Base-by-base conservation (phyloP, 2,329 filamentous ascomycete genomes). In the Leptographium flavum region DNA sequence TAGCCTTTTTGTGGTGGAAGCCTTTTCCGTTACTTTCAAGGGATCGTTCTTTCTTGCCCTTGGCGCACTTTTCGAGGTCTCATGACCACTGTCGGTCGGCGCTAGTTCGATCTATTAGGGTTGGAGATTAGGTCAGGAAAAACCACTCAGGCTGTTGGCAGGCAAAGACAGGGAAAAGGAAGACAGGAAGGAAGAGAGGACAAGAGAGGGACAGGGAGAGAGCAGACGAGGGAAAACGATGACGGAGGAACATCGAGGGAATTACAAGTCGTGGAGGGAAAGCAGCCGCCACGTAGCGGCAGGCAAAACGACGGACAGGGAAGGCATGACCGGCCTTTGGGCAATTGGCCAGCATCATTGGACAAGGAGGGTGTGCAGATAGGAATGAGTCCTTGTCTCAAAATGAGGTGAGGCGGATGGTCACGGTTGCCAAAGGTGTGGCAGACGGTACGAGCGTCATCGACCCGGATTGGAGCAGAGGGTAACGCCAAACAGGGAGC, bases 1-100 rank as follows among this genome's bases (percentile, higher is more conserved):
- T 49, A 35, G 37, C 38, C n/a, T 35, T 41, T 45, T 31, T 21
- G 25, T 25, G 35, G 28, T 23, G 28, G 42, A 43, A 43, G 42
- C 31, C 38, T 47, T 47, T 31, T 43, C 43, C n/a, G n/a, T n/a
- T n/a, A n/a, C n/a, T n/a, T n/a, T n/a, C n/a, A n/a, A 45, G 42
- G 43, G 46, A 47, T 47, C 42, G 39, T 42, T 45, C 32, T 37
- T 47, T 30, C 40, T 42, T 21, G 27, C 15, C 33, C 42, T 42
- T 38, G 38, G 41, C 39, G 39, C 33, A 41, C 44, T 47, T 45
- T 47, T 7, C 37, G 42, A 42, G 49, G 49, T 51, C 49, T 49
- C 49, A 51, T 51, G 49, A 51, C 49, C 49, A 25, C 19, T 21
- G 30, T 13, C 11, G 39, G 35, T 25, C 32, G 31, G 27, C 46